Percentiles rank a stretch among this genome's conserved stretches.
phyloP scores from a whole-genome alignment of 495 filamentous ascomycete species.

The Umbilicaria muhlenbergii region DNA sequence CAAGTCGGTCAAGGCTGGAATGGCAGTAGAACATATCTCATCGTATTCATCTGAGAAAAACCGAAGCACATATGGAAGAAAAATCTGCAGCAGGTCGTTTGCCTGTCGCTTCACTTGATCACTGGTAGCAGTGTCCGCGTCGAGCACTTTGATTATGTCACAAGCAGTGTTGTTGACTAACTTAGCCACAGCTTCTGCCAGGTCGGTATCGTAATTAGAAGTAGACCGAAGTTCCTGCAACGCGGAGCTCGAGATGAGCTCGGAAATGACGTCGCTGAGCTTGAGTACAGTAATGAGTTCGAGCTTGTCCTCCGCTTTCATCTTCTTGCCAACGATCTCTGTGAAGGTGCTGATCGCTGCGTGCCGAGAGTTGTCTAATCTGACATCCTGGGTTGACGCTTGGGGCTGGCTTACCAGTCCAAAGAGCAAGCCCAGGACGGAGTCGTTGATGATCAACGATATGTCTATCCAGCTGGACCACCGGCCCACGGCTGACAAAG shows the following conservation, averaged over 20 bases:
- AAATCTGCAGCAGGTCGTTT: conserved; percentile 59
- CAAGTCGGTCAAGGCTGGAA: conserved; percentile 78
- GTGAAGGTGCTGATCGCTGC: conserved; percentile 85
- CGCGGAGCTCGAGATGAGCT: conserved; percentile 66
- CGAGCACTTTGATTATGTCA: conserved; percentile 72
- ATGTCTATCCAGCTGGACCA: conserved; percentile 99
- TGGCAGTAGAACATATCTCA: conserved; percentile 89
- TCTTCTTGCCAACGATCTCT: conserved; percentile 94
- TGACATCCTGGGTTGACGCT: conserved; percentile 22
- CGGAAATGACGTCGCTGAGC: conserved; percentile 61
- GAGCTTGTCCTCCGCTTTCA: conserved; percentile 83
- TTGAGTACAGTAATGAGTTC: conserved; percentile 86
- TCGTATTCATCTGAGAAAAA: conserved; percentile 98
- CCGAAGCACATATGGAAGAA: conserved; percentile 71
- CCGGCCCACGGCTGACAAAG: conserved; percentile 70
- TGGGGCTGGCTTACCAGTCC: conserved; percentile 52
- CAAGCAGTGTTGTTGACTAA: conserved; percentile 79
- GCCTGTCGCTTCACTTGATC: conserved; percentile 39
- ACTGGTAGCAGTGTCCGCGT: conserved; percentile 37
- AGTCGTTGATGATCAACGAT: conserved; percentile 73
- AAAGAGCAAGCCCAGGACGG: conserved; percentile 69
- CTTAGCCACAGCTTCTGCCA: conserved; percentile 87
- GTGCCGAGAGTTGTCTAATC: conserved; percentile 62
- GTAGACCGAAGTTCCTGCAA: conserved; percentile 64
- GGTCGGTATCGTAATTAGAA: conserved; percentile 77